Percentiles rank a stretch among this genome's conserved stretches.
phyloP scores from a whole-genome alignment of 495 filamentous ascomycete genomes.

The Hypoxylon subgilvum region DNA sequence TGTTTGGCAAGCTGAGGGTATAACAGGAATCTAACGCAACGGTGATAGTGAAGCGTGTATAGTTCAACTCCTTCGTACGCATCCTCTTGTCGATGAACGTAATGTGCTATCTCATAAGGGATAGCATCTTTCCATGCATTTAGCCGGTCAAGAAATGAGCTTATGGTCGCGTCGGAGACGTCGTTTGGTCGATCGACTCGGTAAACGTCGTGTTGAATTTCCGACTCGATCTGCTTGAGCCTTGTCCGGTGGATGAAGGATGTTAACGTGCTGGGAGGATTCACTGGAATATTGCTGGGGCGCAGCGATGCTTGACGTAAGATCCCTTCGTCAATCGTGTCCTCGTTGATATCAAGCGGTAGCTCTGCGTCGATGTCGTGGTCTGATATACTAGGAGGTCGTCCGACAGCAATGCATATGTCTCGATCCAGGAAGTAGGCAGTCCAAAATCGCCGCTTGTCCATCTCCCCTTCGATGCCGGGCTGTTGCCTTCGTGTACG shows the following conservation, averaged over 20 bases:
- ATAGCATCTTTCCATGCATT: conserved; percentile 41
- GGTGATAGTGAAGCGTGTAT: conserved; percentile 60
- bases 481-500: conserved; percentile 54
- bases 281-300: conserved; percentile 38
- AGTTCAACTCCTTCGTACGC: conserved; percentile 57
- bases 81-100: conserved; percentile 54
- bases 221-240: conserved; percentile 60
- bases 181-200: conserved; percentile 54
- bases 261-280: conserved; percentile 52
- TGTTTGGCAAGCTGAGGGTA: conserved; percentile 58
- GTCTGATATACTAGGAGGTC: conserved; percentile 60
- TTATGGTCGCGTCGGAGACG: conserved; percentile 35
- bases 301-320: conserved; percentile 40
- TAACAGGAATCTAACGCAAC: conserved; percentile 58
- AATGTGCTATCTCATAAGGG: conserved; percentile 38
- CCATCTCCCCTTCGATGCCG: conserved; percentile 56
- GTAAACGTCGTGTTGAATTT: conserved; percentile 63
- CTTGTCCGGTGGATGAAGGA: conserved; percentile 58
- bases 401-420: conserved; percentile 59
- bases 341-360: conserved; percentile 55
- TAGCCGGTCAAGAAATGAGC: conserved; percentile 36
- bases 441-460: conserved; percentile 61
- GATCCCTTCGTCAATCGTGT: conserved; percentile 51
- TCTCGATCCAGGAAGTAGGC: conserved; percentile 61
- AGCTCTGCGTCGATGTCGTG: conserved; percentile 60